Evolutionary conservation across 2,329 filamentous ascomycete species (phyloP), one percentile per base, ranked within the genome.

Genomic region (Scedosporium boydii): DNA sequence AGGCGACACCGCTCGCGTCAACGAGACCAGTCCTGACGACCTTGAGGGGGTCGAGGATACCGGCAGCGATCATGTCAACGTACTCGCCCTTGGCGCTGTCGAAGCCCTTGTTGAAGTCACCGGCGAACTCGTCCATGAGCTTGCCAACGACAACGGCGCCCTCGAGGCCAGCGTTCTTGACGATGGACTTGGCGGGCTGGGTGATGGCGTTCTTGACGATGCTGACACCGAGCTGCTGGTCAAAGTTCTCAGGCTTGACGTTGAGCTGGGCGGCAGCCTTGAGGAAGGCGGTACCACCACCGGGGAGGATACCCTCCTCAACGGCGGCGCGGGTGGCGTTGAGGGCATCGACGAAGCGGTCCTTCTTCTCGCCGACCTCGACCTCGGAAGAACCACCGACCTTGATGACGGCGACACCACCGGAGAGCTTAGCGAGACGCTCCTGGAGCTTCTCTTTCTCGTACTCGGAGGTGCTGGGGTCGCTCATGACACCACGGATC

Each of bases 361-460:
- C 95, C 87, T 99, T 99, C 91, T 99, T 99, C 87, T 99, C 95
- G 69, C 93, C 89, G 63, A 99, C 95, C 84, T 99, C 95, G 68
- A 99, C 93, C 81, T 99, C 95, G 67, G 93, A 98, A 67, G 93
- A 86, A 76, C 95, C 95, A 71, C 95, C 95, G 67, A 99, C 95
- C 86, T 96, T 97, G 85, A 99, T 98, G 79, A 99, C 95, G 70
- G 95, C 95, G 71, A 99, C 95, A 85, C 95, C 95, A 67, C 95
- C 95, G 69, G 95, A 98, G 69, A 99, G 90, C 88, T 99, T 99
- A 70, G 95, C 95, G 65, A 99, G 90, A 81, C 95, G 95, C 84
- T 99, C 95, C 82, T 98, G 95, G 68, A 99, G 91, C 87, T 99
- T 99, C 89, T 99, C 95, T 87, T 97, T 98, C 87, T 99, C 95